Percentiles rank a stretch among this genome's conserved stretches.
These are phyloP conservation scores for Entelexis paramagnoliae DNA, from an alignment of 1,139 yeast genomes.

Conservation along the genomic window DNA sequence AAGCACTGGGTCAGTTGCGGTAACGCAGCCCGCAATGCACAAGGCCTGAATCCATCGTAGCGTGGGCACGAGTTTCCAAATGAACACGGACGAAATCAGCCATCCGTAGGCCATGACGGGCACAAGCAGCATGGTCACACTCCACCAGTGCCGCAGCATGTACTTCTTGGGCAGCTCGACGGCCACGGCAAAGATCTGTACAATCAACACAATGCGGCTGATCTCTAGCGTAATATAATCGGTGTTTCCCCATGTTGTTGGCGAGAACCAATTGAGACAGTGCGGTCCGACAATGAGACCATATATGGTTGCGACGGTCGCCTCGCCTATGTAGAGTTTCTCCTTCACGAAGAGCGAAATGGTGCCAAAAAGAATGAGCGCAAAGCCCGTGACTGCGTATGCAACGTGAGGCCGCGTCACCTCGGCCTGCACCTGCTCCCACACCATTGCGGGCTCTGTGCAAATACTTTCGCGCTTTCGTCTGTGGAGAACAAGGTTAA, in stretches of 20 bases:
- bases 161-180: conserved; percentile 92
- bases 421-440: conserved; percentile 25
- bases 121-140: conserved; percentile 63
- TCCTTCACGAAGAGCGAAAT: conserved; percentile 89
- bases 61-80: conserved; percentile 80
- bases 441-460: conserved; percentile 11
- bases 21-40: conserved; percentile 80
- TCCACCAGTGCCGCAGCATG: conserved; percentile 82
- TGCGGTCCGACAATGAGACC: conserved; percentile 94
- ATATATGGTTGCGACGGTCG: conserved; percentile 83
- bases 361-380: conserved; percentile 74
- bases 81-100: conserved; percentile 75
- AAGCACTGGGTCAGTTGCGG: conserved; percentile 95
- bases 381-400: conserved; percentile 86
- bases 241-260: conserved; percentile 82
- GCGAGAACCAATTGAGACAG: conserved; percentile 80
- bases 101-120: conserved; percentile 96
- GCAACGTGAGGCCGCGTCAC: conserved; percentile 68
- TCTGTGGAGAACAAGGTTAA: conserved; percentile 2
- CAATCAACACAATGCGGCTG: conserved; percentile 75
- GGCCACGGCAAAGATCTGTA: conserved; percentile 95
- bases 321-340: conserved; percentile 83
- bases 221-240: conserved; percentile 81
- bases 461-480: not conserved
- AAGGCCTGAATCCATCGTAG: conserved; percentile 67